Percentiles rank a stretch among this genome's conserved stretches.
These are phyloP conservation scores for Botrytis galanthina DNA, from an alignment of 2,329 filamentous ascomycete genomes.

Conservation along the genomic window DNA sequence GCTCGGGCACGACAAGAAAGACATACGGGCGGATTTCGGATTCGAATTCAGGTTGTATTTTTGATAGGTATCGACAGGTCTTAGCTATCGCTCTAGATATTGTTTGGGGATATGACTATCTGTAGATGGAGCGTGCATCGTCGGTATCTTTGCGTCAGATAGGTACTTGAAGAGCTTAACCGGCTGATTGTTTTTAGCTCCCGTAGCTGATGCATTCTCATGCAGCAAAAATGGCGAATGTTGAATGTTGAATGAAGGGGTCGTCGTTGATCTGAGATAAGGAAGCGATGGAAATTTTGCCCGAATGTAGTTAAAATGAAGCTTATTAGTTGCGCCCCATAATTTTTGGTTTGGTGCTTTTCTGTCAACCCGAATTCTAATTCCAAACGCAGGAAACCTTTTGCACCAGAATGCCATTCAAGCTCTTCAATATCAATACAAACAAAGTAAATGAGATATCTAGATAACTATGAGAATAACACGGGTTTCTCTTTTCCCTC, in stretches of 20 bases:
- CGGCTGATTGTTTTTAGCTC: background rate
- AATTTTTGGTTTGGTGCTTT: background rate
- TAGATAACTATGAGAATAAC: background rate
- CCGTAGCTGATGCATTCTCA: background rate
- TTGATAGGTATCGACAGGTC: background rate
- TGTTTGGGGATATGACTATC: background rate
- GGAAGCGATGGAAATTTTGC: constrained; percentile 24
- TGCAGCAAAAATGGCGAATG: background rate
- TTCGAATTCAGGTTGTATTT: background rate
- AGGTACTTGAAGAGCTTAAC: background rate
- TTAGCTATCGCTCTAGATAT: background rate
- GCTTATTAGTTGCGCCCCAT: background rate
- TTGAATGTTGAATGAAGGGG: constrained; percentile 5
- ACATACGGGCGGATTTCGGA: constrained; percentile 2
- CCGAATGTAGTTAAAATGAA: constrained; percentile 25
- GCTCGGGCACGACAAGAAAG: background rate
- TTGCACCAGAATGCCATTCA: background rate
- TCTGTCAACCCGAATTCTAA: background rate
- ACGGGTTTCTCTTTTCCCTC: background rate
- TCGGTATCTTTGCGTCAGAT: background rate
- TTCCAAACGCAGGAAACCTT: background rate
- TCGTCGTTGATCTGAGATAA: constrained; percentile 23
- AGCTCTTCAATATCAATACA: background rate
- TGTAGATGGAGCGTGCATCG: background rate
- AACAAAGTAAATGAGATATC: background rate